Percentiles rank a stretch among this genome's conserved stretches.
Evolutionary conservation across 768 basidiomycete species (phyloP).

Genomic region (Pisolithus albus): DNA sequence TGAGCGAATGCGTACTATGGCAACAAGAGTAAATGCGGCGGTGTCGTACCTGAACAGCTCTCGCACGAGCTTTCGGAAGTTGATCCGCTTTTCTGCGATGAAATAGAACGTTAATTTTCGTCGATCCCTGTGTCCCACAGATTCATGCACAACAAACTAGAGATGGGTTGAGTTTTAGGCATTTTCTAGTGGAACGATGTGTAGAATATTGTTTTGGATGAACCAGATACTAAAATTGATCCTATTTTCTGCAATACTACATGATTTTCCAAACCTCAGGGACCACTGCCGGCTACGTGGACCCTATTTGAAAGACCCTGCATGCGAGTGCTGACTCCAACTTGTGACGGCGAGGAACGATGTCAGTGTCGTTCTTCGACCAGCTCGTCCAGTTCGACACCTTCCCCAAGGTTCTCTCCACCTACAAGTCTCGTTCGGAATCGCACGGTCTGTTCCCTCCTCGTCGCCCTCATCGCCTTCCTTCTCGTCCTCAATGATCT

Average conservation of each 20-base stretch:
- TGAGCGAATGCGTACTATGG: constrained; percentile 6
- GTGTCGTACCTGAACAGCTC: constrained; percentile 74
- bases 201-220: too few relatives aligned
- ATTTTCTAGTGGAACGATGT: too few relatives aligned
- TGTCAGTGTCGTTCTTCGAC: constrained; percentile 10
- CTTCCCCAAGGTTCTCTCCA: constrained; percentile 76
- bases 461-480: constrained; percentile 58
- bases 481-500: constrained; percentile 82
- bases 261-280: too few relatives aligned
- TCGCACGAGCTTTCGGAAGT: constrained; percentile 92
- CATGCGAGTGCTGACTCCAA: too few relatives aligned
- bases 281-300: too few relatives aligned
- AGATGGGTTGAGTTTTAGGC: too few relatives aligned
- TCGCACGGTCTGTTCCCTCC: constrained; percentile 71
- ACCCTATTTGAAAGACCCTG: too few relatives aligned
- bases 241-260: too few relatives aligned
- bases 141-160: constrained; percentile 15
- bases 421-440: constrained; percentile 74
- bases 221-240: too few relatives aligned
- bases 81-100: constrained; percentile 89
- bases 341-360: too few relatives aligned
- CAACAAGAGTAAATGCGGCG: neutral
- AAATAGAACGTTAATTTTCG: constrained; percentile 99
- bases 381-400: constrained; percentile 77
- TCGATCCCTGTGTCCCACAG: constrained; percentile 65